phyloP scores from a whole-genome alignment of 768 basidiomycete genomes.

The Rhizopogon salebrosus region DNA sequence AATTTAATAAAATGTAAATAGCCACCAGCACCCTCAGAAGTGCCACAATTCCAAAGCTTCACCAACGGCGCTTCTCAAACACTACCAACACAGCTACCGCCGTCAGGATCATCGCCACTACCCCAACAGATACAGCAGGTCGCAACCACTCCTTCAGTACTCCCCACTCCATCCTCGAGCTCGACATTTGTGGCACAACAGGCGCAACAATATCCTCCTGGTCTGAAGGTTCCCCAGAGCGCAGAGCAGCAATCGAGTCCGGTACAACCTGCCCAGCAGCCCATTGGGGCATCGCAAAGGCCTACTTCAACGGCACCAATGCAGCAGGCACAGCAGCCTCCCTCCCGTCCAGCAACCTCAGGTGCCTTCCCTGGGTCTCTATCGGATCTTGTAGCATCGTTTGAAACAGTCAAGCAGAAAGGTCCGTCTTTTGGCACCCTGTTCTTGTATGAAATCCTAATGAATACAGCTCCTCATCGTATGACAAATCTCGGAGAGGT shows the following conservation, averaged over 20 bases:
- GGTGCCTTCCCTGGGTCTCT: conserved; percentile 75
- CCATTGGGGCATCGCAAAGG: conserved; percentile 39
- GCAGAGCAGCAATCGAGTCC: conserved; percentile 32
- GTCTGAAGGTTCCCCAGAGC: conserved; percentile 51
- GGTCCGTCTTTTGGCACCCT: conserved; percentile 43
- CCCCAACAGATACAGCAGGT: conserved; percentile 45
- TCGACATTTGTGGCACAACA: conserved; percentile 28
- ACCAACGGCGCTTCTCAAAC: conserved; percentile 27
- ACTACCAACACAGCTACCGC: conserved; percentile 23
- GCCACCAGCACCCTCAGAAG: conserved; percentile 33
- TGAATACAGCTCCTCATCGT: conserved; percentile 58
- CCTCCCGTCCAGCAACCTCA: conserved; percentile 34
- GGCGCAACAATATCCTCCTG: conserved; percentile 60
- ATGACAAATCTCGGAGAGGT: conserved; percentile 87
- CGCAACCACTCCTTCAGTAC: conserved; percentile 5
- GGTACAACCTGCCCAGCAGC: conserved; percentile 23
- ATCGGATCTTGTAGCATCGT: conserved; percentile 89
- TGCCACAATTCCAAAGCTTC: conserved; percentile 32
- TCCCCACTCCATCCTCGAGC: conserved; percentile 11
- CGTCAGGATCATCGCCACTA: conserved; percentile 40
- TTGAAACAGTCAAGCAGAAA: conserved; percentile 95
- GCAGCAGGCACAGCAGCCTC: conserved; percentile 31
- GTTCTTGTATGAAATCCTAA: neutral
- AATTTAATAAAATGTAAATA: conserved; percentile 22
- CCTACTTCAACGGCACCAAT: conserved; percentile 50